Percentiles rank a stretch among this genome's conserved stretches.
These are phyloP conservation scores for Aspergillus ruber DNA, from an alignment of 2,329 filamentous ascomycete species.

Conservation along the genomic window DNA sequence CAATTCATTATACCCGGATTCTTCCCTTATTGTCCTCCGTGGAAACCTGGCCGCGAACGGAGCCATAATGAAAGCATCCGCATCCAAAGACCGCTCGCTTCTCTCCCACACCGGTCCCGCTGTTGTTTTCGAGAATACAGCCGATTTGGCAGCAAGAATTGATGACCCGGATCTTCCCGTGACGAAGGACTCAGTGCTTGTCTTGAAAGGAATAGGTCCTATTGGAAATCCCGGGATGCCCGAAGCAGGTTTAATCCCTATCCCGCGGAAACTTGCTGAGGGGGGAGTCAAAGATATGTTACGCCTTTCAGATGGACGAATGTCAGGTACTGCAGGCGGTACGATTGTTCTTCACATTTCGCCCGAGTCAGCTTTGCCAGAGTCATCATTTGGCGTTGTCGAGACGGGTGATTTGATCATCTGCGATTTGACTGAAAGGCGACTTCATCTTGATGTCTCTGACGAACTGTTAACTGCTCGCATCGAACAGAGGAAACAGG, in stretches of 20 bases:
- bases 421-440: constrained; percentile 40
- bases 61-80: constrained; percentile 46
- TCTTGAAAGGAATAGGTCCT: constrained; percentile 46
- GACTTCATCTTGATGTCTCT: constrained; percentile 36
- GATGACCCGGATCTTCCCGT: constrained; percentile 42
- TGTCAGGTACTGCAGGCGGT: constrained; percentile 51
- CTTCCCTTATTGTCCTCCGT: constrained; percentile 41
- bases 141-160: constrained; percentile 41
- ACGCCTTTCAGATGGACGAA: constrained; percentile 48
- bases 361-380: constrained; percentile 45
- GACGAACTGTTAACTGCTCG: constrained; percentile 37
- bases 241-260: constrained; percentile 47
- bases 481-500: constrained; percentile 25
- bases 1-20: constrained; percentile 40
- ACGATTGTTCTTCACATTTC: constrained; percentile 50
- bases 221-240: constrained; percentile 50
- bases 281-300: constrained; percentile 49
- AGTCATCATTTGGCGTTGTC: constrained; percentile 45
- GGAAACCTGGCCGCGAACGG: constrained; percentile 47
- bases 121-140: constrained; percentile 44
- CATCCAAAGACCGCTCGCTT: constrained; percentile 42
- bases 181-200: constrained; percentile 40
- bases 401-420: constrained; percentile 44
- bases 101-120: constrained; percentile 41
- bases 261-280: constrained; percentile 43